These are phyloP conservation scores for Podila clonocystis DNA, from an alignment of 192 early-diverging fungal species.

Conservation along the genomic window DNA sequence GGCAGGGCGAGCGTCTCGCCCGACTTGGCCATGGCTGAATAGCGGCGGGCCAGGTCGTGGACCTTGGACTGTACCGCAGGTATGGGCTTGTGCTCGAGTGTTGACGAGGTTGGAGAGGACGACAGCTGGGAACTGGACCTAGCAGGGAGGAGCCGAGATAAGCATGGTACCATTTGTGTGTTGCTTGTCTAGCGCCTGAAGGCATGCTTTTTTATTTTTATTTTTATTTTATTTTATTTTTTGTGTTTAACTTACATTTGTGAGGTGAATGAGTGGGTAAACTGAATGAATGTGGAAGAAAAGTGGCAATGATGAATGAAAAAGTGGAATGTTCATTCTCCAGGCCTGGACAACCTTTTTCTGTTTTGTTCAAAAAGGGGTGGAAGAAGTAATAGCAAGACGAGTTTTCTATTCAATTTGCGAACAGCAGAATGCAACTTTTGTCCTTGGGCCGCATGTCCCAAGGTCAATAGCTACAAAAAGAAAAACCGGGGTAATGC, in stretches of 20 bases:
- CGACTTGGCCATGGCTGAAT: constrained; percentile 24
- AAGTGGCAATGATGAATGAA: background rate
- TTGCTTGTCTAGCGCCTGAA: too few relatives aligned
- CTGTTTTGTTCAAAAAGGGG: background rate
- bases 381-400: too few relatives aligned
- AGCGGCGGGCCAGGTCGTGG: constrained; percentile 21
- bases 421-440: too few relatives aligned
- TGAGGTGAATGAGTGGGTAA: background rate
- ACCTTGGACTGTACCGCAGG: constrained; percentile 23
- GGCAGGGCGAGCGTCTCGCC: background rate
- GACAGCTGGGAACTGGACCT: constrained; percentile 6
- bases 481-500: too few relatives aligned
- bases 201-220: background rate
- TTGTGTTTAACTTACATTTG: background rate
- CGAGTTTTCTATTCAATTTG: too few relatives aligned
- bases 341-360: too few relatives aligned
- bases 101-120: constrained; percentile 9
- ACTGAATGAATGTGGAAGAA: background rate
- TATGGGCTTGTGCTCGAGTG: constrained; percentile 20
- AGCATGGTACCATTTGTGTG: background rate
- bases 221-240: background rate
- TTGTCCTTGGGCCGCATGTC: too few relatives aligned
- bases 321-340: background rate
- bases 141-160: background rate
- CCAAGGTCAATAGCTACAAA: too few relatives aligned